Conservation (phyloP, 106 monocot species). For the Allium sativum region DNA sequence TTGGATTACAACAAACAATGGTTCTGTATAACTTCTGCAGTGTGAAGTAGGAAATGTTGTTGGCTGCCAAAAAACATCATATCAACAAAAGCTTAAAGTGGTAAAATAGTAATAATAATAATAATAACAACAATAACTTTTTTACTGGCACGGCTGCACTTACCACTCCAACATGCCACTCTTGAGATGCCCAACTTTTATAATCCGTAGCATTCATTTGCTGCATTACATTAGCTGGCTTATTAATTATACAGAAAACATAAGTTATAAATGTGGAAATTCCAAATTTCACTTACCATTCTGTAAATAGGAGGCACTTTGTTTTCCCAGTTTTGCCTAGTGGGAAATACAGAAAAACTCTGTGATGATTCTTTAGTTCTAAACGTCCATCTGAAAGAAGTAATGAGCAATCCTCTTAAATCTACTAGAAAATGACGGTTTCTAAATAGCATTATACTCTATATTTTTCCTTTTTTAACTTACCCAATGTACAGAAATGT, state of each 20-base stretch:
- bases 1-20: constrained; percentile 65
- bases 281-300: constrained; percentile 33
- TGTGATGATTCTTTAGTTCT: constrained; percentile 55
- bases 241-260: background rate
- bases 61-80: constrained; percentile 35
- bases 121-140: no score
- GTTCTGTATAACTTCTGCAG: constrained; percentile 13
- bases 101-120: background rate
- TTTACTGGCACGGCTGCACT: constrained; percentile 9
- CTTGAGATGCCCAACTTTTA: constrained; percentile 44
- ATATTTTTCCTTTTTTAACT: constrained; percentile 6
- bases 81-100: background rate
- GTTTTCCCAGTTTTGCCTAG: constrained; percentile 45
- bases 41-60: constrained; percentile 29
- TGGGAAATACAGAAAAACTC: constrained; percentile 48
- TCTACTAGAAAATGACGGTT: background rate
- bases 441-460: background rate
- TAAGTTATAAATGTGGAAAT: background rate
- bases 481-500: constrained; percentile 95
- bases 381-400: constrained; percentile 75
- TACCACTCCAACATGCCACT: constrained; percentile 91
- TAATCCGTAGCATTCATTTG: constrained; percentile 74
- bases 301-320: constrained; percentile 67
- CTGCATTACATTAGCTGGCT: constrained; percentile 15
- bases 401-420: background rate